These are phyloP conservation scores for Suhomyces vadensis DNA, from an alignment of 805 yeast species.

Conservation along the genomic window DNA sequence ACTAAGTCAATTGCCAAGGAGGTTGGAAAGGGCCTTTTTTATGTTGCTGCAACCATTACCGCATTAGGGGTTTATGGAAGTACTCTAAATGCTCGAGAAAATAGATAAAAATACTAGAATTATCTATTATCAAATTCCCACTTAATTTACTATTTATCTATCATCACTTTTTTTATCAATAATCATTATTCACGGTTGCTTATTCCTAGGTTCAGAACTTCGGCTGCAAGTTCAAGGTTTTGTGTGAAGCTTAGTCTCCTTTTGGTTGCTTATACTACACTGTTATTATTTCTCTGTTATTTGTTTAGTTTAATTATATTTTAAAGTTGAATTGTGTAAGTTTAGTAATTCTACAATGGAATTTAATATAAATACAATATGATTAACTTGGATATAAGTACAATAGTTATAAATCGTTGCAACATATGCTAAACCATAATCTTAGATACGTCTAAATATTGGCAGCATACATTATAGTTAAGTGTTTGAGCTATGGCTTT, in stretches of 20 bases:
- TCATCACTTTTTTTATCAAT: background rate
- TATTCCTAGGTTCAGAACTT: background rate
- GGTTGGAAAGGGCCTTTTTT: conserved; percentile 31
- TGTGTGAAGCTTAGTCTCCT: background rate
- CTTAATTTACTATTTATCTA: background rate
- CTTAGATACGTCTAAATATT: too few species aligned
- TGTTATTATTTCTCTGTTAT: background rate
- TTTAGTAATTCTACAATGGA: too few species aligned
- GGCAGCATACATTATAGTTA: too few species aligned
- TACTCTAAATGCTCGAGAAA: conserved; percentile 8
- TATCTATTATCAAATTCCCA: background rate
- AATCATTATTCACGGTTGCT: background rate
- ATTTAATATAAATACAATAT: too few species aligned
- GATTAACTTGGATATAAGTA: too few species aligned
- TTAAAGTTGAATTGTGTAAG: too few species aligned
- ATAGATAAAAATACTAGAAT: background rate
- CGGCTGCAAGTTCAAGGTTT: background rate
- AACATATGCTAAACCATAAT: too few species aligned
- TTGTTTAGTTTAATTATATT: background rate
- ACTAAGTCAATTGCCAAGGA: conserved; percentile 28
- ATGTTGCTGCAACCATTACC: conserved; percentile 31
- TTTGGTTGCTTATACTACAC: background rate
- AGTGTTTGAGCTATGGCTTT: conserved; percentile 7
- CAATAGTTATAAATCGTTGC: too few species aligned
- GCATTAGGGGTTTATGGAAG: conserved; percentile 42